Evolutionary conservation across 768 basidiomycete species (phyloP).

Genomic region (Paxillus involutus): DNA sequence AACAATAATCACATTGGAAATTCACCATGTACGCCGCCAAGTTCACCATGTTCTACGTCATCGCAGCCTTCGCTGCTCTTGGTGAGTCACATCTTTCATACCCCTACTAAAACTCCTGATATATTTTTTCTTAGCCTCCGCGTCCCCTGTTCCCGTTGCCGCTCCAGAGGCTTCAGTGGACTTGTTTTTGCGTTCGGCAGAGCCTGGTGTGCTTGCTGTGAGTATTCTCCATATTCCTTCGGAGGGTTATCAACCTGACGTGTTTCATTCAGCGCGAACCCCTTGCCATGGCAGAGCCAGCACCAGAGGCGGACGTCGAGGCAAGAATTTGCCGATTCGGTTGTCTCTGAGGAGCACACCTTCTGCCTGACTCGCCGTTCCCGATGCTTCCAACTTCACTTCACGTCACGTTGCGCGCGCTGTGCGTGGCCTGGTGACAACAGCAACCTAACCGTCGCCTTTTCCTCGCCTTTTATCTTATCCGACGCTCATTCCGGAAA

Average conservation of each 20-base stretch:
- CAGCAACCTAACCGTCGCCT: conserved; percentile 6
- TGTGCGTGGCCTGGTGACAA: background rate
- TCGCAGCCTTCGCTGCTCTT: conserved; percentile 24
- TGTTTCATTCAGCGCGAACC: conserved; percentile 6
- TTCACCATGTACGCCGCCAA: conserved; percentile 26
- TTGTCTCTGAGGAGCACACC: conserved; percentile 7
- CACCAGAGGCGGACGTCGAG: conserved; percentile 10
- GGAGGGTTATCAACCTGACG: background rate
- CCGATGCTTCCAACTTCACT: background rate
- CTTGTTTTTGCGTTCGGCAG: background rate
- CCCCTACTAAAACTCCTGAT: background rate
- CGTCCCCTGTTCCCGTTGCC: conserved; percentile 27
- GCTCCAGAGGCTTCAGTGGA: conserved; percentile 8
- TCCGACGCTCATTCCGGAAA: conserved; percentile 6
- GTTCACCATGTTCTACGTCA: conserved; percentile 28
- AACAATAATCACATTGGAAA: conserved; percentile 30
- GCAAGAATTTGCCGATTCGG: conserved; percentile 12
- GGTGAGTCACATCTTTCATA: conserved; percentile 14
- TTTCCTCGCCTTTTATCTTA: background rate
- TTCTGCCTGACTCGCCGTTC: background rate
- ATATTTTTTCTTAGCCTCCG: conserved; percentile 14
- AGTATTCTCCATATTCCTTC: background rate
- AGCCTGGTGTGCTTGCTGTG: conserved; percentile 16
- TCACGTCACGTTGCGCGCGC: background rate
- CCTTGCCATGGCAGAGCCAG: conserved; percentile 2